phyloP scores from a whole-genome alignment of 306 rosid species.

The Sesbania bispinosa region DNA sequence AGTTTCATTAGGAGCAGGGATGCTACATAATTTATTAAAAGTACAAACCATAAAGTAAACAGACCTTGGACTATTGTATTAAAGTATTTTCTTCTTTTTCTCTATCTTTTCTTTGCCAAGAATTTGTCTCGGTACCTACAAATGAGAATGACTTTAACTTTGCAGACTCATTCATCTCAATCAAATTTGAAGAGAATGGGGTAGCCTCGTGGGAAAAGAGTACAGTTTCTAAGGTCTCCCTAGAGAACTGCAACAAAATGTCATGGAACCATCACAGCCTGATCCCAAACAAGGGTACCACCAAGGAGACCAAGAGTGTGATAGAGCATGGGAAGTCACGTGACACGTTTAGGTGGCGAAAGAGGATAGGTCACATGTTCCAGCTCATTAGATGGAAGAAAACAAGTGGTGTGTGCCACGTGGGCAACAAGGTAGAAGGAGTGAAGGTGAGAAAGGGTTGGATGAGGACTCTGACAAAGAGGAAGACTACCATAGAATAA shows the following conservation, averaged over 20 bases:
- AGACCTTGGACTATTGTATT: background rate
- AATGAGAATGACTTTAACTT: slow-evolving; percentile 19
- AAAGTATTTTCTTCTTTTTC: background rate
- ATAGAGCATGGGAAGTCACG: slow-evolving; percentile 82
- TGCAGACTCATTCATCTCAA: slow-evolving; percentile 93
- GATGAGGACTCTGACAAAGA: slow-evolving; percentile 86
- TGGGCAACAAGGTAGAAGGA: slow-evolving; percentile 69
- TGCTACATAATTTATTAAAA: background rate
- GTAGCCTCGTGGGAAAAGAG: slow-evolving; percentile 88
- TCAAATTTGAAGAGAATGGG: slow-evolving; percentile 90
- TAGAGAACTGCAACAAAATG: slow-evolving; percentile 61
- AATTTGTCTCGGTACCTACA: background rate
- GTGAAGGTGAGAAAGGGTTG: slow-evolving; percentile 80
- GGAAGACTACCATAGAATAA: slow-evolving; percentile 62
- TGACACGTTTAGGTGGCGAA: slow-evolving; percentile 78
- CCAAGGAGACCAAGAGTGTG: slow-evolving; percentile 70
- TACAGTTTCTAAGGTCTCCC: slow-evolving; percentile 56
- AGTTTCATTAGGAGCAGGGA: background rate
- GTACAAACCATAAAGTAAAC: slow-evolving; percentile 16
- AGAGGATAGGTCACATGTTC: slow-evolving; percentile 85
- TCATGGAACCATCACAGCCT: slow-evolving; percentile 50
- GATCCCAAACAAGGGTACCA: slow-evolving; percentile 29
- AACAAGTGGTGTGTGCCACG: slow-evolving; percentile 67
- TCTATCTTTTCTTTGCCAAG: background rate
- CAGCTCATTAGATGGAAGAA: slow-evolving; percentile 84